A percentile compares a stretch with the other conserved stretches of the same genome.
Evolutionary conservation across 441 rosid genomes (phyloP).

Genomic region (Eutrema salsugineum): DNA sequence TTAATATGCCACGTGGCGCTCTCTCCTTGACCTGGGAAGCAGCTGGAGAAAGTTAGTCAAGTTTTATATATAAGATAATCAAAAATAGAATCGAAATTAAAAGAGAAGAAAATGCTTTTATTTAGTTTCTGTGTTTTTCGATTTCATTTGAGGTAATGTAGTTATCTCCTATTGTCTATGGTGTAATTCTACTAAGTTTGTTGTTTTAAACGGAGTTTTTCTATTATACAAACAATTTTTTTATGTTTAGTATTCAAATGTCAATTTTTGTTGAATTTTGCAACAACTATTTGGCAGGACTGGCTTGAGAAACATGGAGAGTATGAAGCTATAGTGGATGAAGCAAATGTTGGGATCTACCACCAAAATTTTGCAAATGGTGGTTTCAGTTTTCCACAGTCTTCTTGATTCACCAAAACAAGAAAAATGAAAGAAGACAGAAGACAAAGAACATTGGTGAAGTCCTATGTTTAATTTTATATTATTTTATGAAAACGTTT

Average conservation of each 20-base stretch:
- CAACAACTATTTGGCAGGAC: constrained; percentile 33
- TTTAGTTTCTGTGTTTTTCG: background rate
- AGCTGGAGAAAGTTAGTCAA: too few relatives aligned
- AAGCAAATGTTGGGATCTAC: constrained; percentile 88
- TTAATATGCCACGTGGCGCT: too few relatives aligned
- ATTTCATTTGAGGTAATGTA: background rate
- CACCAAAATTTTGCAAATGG: constrained; percentile 87
- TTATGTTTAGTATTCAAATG: background rate
- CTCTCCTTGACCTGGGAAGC: too few relatives aligned
- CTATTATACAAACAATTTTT: background rate
- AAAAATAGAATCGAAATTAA: too few relatives aligned
- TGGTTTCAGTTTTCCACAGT: constrained; percentile 73
- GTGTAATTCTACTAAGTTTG: background rate
- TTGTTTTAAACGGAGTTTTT: background rate
- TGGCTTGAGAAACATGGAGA: constrained; percentile 65
- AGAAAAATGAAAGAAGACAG: too few relatives aligned
- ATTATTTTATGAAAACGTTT: too few relatives aligned
- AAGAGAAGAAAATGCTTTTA: background rate
- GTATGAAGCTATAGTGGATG: constrained; percentile 75
- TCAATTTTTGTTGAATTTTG: background rate
- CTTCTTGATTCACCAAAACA: too few relatives aligned
- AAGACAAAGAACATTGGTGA: too few relatives aligned
- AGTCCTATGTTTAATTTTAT: too few relatives aligned
- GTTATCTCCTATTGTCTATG: background rate
- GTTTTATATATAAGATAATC: too few relatives aligned